Base-by-base conservation (phyloP, 2,329 filamentous ascomycete genomes). In the Ascomycota sp. region DNA sequence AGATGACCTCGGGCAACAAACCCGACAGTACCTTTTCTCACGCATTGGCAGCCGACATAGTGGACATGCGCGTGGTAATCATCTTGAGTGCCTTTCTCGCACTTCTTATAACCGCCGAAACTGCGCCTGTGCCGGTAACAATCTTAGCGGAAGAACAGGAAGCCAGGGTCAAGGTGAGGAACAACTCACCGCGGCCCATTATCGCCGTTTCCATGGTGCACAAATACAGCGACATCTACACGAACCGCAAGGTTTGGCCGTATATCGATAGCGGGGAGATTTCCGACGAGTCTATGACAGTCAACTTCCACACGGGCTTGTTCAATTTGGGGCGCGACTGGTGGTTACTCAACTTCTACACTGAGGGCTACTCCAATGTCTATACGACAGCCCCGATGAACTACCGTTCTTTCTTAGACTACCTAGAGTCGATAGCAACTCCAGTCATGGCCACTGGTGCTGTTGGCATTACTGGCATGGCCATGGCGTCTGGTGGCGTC, bases 181-280 rank as follows among this genome's bases (percentile, higher is more conserved):
- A 41, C 37, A 39, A 39, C 36, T 40, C 39, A 8, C 32, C 28
- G 27, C 30, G 32, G 3, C 16, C 32, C 11, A 34, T 40, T n/a
- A 36, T 32, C 7, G 30, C 33, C 11, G 35, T 39, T 24, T 33
- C 32, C 6, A 30, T 40, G 25, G 13, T 39, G 25, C 39, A 41
- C 32, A 43, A 41, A 35, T 43, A 39, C 30, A 43, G 41, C 36
- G 36, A 39, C 32, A 33, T 39, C 30, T 41, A 39, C 33, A 41
- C 31, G 21, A 27, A 39, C 34, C 25, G 36, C 16, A 16, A 34
- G n/a, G 29, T 33, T 11, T 39, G 36, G 39, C 36, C 27, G 9
- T 32, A 38, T 9, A 35, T 42, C 7, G 4, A 29, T 10, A 35
- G 32, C 1, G 35, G 29, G 10, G 29, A 38, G 24, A 16, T 32